A percentile compares a stretch with the other conserved stretches of the same genome.
These are phyloP conservation scores for Boletus reticulatus DNA, from an alignment of 768 basidiomycete genomes.

Conservation along the genomic window DNA sequence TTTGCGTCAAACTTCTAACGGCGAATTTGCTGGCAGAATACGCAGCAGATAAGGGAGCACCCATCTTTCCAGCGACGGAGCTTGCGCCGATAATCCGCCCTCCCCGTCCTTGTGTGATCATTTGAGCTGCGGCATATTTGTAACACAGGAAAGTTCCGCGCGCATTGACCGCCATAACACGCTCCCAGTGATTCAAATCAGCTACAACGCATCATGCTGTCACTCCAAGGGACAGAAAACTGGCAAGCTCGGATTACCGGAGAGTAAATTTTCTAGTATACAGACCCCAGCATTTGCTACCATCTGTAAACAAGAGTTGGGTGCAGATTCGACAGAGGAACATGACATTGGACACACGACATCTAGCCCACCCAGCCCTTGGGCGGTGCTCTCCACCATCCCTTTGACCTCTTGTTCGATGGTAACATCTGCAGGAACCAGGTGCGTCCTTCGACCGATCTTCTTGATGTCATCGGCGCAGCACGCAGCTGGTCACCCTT, in stretches of 20 bases:
- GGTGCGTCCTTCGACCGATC: constrained; percentile 24
- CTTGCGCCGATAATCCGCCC: constrained; percentile 53
- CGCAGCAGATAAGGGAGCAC: not conserved
- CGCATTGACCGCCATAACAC: constrained; percentile 47
- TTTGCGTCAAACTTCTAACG: constrained; percentile 41
- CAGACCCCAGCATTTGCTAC: constrained; percentile 26
- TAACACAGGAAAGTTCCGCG: constrained; percentile 62
- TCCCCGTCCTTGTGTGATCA: constrained; percentile 52
- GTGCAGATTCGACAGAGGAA: not conserved
- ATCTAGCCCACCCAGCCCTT: constrained; percentile 42
- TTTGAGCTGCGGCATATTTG: constrained; percentile 59
- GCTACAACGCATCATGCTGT: constrained; percentile 20
- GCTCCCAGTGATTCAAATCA: constrained; percentile 39
- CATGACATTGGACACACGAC: constrained; percentile 35
- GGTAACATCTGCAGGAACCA: constrained; percentile 39
- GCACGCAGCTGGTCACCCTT: constrained; percentile 28
- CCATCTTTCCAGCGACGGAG: constrained; percentile 11
- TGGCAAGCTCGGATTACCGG: not conserved
- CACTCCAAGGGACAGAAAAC: not conserved
- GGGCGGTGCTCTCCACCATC: constrained; percentile 33
- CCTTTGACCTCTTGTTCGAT: constrained; percentile 40
- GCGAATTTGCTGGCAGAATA: constrained; percentile 43
- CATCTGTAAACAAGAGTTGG: constrained; percentile 15
- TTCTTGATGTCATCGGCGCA: constrained; percentile 26
- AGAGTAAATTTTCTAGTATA: not conserved